A percentile compares a stretch with the other conserved stretches of the same genome.
Conservation (phyloP, 495 filamentous ascomycete genomes). For the Oidiodendron maius region DNA sequence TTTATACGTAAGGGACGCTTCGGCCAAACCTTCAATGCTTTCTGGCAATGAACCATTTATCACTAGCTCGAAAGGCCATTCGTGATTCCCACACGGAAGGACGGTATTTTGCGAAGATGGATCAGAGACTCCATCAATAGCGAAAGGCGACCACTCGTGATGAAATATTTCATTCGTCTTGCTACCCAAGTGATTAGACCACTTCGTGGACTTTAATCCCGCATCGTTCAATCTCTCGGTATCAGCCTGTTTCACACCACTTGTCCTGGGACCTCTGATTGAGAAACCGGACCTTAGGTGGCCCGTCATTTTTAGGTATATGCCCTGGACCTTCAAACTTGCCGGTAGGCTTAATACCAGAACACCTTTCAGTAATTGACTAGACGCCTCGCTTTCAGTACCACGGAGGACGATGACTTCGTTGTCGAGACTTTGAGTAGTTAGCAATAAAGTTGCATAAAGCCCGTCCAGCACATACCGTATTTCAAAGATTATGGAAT, state of each 20-base stretch:
- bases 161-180: conserved; percentile 35
- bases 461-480: conserved; percentile 32
- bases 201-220: conserved; percentile 39
- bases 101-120: conserved; percentile 45
- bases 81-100: conserved; percentile 74
- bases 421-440: conserved; percentile 57
- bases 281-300: conserved; percentile 62
- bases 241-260: conserved; percentile 12
- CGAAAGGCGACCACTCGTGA: conserved; percentile 43
- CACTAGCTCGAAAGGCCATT: conserved; percentile 80
- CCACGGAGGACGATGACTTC: conserved; percentile 78
- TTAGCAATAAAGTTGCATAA: background rate
- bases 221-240: conserved; percentile 41
- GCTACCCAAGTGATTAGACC: conserved; percentile 41
- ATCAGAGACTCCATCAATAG: conserved; percentile 25
- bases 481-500: conserved; percentile 46
- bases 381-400: conserved; percentile 65
- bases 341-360: conserved; percentile 70
- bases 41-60: conserved; percentile 74
- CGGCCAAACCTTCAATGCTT: conserved; percentile 79
- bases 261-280: too few relatives aligned
- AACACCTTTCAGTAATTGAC: conserved; percentile 66
- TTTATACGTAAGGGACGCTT: conserved; percentile 77
- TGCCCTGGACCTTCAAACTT: conserved; percentile 61
- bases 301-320: conserved; percentile 67